These are phyloP conservation scores for Sugiyamaella boreocaroliniensis DNA, from an alignment of 805 yeast species.

Conservation along the genomic window DNA sequence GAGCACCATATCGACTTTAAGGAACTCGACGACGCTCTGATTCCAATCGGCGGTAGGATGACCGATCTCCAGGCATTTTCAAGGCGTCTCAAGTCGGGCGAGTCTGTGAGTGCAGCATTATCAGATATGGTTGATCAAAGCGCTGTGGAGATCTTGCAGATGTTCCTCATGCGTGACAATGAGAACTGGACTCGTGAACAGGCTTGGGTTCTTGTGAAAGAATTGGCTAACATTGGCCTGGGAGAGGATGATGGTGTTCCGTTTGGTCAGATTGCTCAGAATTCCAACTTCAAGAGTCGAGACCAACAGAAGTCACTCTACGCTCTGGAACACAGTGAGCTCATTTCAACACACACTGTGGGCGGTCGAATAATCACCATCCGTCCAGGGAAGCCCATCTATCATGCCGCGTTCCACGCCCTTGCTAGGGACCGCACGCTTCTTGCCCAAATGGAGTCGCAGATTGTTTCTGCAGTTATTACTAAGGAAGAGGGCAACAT, in stretches of 20 bases:
- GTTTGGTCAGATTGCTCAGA: constrained; percentile 22
- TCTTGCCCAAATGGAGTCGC: constrained; percentile 56
- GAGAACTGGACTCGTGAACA: constrained; percentile 65
- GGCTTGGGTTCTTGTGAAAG: constrained; percentile 76
- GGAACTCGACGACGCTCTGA: constrained; percentile 50
- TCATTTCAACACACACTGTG: constrained; percentile 63
- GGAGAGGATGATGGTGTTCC: constrained; percentile 9
- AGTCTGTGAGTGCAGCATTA: constrained; percentile 67
- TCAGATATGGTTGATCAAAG: constrained; percentile 77
- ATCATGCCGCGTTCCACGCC: constrained; percentile 66
- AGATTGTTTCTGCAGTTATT: constrained; percentile 49
- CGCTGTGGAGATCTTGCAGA: constrained; percentile 80
- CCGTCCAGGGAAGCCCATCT: constrained; percentile 78
- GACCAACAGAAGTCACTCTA: constrained; percentile 45
- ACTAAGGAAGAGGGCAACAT: constrained; percentile 57
- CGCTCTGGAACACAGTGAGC: constrained; percentile 71
- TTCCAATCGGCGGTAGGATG: constrained; percentile 91
- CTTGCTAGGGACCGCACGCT: constrained; percentile 53
- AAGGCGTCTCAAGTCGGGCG: constrained; percentile 84
- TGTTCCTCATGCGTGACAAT: constrained; percentile 43
- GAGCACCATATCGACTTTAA: constrained; percentile 7
- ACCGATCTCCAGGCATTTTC: constrained; percentile 85
- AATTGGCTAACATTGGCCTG: constrained; percentile 39
- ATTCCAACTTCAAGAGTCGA: constrained; percentile 36
- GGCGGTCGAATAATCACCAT: constrained; percentile 67